Evolutionary conservation across 2,329 filamentous ascomycete species (phyloP), one percentile per base, ranked within the genome.

Genomic region (Monosporascus sp.): DNA sequence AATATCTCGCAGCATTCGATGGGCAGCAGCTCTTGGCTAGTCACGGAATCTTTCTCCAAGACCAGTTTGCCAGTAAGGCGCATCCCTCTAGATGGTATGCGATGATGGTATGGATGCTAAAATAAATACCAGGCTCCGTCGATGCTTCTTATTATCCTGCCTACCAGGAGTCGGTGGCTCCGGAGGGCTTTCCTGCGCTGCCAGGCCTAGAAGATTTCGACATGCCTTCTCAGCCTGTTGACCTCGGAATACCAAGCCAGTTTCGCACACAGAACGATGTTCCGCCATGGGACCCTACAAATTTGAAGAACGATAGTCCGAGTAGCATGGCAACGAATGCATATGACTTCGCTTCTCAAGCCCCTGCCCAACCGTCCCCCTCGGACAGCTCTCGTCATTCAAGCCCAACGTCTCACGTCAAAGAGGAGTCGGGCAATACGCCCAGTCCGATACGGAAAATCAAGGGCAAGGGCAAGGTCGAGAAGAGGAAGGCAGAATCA

Each of bases 401-500:
- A 37, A 67, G 63, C 54, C 66, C 68, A 22, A 52, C 55, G 19
- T 64, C 62, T 14, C 59, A 60, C 17, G 53, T 61, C 48, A 69
- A 63, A 53, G 37, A 58, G 20, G 64, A 66, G 37, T 45, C 55
- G 2, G 46, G 56, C 26, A 67, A 66, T 55, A 59, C 60, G 11
- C 64, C 69, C 11, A 64, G 63, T 22, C 66, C 70, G 24, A 72
- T 75, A 40, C 72, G 73, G 45, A 78, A 74, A 61, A 70, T 77
- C 27, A 72, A 72, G 52, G 66, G 65, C 4, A 58, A 56, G 26
- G 67, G 72, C 26, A 76, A 77, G 58, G 63, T 79, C 8, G 71
- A 73, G 54, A 81, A 80, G 66, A 75, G 71, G 60, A 76, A 72
- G 62, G 49, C 63, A 17, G 67, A 71, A 7, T 63, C 70, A 37